Evolutionary conservation across 2,329 filamentous ascomycete genomes (phyloP).

Genomic region (Aspergillus arachidicola): DNA sequence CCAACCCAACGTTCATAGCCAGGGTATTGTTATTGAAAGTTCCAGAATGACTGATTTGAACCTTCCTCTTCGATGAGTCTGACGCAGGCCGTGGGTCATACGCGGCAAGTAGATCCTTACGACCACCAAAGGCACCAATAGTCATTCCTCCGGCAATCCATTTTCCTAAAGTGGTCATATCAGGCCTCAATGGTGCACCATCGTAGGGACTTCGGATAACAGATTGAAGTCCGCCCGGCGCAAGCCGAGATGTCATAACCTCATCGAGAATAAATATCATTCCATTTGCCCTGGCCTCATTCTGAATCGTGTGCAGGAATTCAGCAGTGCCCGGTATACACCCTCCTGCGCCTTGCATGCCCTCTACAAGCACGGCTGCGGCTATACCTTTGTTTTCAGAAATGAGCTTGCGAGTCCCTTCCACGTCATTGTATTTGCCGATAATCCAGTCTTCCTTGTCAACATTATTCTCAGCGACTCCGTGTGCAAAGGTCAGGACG

Average conservation of each 20-base stretch:
- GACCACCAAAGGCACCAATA: slow-evolving; percentile 69
- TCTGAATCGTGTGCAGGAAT: slow-evolving; percentile 59
- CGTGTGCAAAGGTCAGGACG: slow-evolving; percentile 49
- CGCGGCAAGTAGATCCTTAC: slow-evolving; percentile 58
- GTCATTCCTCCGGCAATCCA: slow-evolving; percentile 67
- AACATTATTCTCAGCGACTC: slow-evolving; percentile 32
- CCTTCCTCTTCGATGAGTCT: slow-evolving; percentile 5
- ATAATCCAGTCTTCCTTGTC: slow-evolving; percentile 62
- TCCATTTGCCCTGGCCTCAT: slow-evolving; percentile 51
- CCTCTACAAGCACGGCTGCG: slow-evolving; percentile 68
- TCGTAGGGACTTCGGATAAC: slow-evolving; percentile 19
- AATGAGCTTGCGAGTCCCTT: slow-evolving; percentile 44
- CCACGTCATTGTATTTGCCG: slow-evolving; percentile 63
- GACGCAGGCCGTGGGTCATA: slow-evolving; percentile 52
- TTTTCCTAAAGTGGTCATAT: slow-evolving; percentile 67
- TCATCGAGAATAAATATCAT: slow-evolving; percentile 70
- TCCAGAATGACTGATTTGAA: slow-evolving; percentile 53
- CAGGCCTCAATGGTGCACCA: slow-evolving; percentile 51
- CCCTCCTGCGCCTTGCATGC: slow-evolving; percentile 66
- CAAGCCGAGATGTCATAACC: slow-evolving; percentile 68
- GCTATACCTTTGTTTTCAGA: slow-evolving; percentile 44
- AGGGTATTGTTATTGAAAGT: slow-evolving; percentile 71
- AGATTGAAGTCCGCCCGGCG: slow-evolving; percentile 52
- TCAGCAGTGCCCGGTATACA: slow-evolving; percentile 53
- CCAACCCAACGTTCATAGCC: slow-evolving; percentile 48